A percentile compares a stretch with the other conserved stretches of the same genome.
Conservation (phyloP, 441 rosid genomes). For the Erodium texanum region DNA sequence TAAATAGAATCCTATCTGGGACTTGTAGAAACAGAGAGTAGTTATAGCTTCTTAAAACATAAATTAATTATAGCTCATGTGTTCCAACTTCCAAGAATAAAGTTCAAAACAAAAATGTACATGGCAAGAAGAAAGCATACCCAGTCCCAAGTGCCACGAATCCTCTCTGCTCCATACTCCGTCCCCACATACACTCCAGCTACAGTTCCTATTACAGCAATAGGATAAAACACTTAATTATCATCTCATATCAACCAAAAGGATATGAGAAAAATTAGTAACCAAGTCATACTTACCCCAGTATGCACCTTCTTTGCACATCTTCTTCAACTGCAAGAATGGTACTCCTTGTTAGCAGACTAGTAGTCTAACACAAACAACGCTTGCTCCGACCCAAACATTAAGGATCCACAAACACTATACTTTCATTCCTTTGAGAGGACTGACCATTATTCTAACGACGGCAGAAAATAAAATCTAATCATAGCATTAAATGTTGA, state of each 20-base stretch:
- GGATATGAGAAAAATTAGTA: neutral
- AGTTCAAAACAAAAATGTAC: neutral
- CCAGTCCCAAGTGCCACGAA: slow-evolving; percentile 69
- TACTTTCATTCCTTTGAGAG: no score
- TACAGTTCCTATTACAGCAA: slow-evolving; percentile 35
- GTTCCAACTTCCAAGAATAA: neutral
- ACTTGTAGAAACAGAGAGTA: neutral
- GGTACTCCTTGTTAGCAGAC: slow-evolving; percentile 6
- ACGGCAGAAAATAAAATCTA: no score
- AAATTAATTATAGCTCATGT: no score
- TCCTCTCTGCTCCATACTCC: slow-evolving; percentile 55
- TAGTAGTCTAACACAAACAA: neutral
- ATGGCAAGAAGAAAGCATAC: slow-evolving; percentile 26
- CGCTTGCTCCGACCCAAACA: neutral
- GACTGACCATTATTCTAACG: no score
- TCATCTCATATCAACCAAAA: neutral
- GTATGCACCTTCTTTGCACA: slow-evolving; percentile 70
- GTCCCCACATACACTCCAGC: slow-evolving; percentile 59
- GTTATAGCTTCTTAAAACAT: no score
- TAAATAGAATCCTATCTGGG: no score
- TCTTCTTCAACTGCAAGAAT: slow-evolving; percentile 53
- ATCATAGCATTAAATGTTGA: no score
- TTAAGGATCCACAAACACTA: neutral
- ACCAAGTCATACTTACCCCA: slow-evolving; percentile 43
- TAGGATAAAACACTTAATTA: neutral